Percentiles rank a stretch among this genome's conserved stretches.
Evolutionary conservation across 768 basidiomycete species (phyloP).

Genomic region (Hortiboletus campestris): DNA sequence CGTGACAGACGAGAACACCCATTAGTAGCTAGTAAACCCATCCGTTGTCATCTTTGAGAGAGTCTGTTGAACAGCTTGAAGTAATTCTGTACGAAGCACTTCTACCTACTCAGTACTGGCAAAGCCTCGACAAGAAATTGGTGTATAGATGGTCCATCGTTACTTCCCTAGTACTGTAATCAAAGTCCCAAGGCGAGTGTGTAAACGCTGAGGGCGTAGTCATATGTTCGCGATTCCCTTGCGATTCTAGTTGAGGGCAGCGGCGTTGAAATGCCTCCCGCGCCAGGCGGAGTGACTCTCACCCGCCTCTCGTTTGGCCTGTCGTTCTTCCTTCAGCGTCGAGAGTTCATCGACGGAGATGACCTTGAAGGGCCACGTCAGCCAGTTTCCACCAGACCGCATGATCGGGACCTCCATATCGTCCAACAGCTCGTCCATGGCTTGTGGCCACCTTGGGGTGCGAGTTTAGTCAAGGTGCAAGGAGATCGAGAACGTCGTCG

Average conservation of each 20-base stretch:
- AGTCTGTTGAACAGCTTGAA: too few species aligned
- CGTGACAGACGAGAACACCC: too few species aligned
- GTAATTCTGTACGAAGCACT: too few species aligned
- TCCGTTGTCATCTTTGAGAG: too few species aligned
- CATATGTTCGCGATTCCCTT: too few species aligned
- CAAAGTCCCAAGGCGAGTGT: too few species aligned
- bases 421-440: conserved; percentile 52
- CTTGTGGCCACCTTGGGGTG: conserved; percentile 55
- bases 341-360: conserved; percentile 50
- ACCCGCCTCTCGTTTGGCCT: conserved; percentile 11
- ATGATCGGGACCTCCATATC: conserved; percentile 53
- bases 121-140: too few species aligned
- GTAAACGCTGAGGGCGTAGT: too few species aligned
- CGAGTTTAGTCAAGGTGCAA: not conserved
- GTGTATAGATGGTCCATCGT: too few species aligned
- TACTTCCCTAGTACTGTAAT: too few species aligned
- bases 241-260: not conserved
- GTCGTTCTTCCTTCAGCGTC: conserved; percentile 47
- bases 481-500: conserved; percentile 37
- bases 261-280: not conserved
- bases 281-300: not conserved
- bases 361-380: conserved; percentile 62
- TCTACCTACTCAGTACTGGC: too few species aligned
- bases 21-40: too few species aligned
- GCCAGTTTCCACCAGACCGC: conserved; percentile 63